These are phyloP conservation scores for Firmiana major DNA, from an alignment of 345 rosid genomes.

Conservation along the genomic window DNA sequence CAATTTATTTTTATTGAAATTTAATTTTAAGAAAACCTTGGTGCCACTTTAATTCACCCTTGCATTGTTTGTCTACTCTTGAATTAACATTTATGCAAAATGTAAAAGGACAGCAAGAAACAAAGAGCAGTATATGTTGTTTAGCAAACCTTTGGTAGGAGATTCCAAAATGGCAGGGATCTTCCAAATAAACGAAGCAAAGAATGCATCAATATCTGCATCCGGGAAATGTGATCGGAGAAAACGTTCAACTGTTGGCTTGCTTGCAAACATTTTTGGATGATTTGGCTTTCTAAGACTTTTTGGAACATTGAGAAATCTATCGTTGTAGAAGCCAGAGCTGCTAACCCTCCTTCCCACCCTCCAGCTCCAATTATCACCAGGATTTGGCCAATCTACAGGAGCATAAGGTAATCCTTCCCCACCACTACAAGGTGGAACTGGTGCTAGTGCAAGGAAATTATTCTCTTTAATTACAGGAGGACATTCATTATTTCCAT, in stretches of 20 bases:
- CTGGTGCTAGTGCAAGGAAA: conserved; percentile 38
- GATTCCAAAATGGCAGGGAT: conserved; percentile 46
- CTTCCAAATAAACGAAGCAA: conserved; percentile 64
- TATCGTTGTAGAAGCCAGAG: conserved; percentile 50
- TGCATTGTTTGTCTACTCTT: no score
- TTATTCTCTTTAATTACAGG: conserved; percentile 26
- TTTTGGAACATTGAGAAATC: conserved; percentile 55
- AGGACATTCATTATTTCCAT: conserved; percentile 28
- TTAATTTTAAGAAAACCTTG: no score
- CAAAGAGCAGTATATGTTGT: not conserved
- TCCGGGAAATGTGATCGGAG: conserved; percentile 42
- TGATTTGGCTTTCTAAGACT: conserved; percentile 26
- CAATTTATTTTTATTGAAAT: no score
- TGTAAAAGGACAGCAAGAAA: not conserved
- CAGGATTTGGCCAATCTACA: conserved; percentile 63
- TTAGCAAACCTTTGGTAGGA: conserved; percentile 11
- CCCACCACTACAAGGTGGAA: conserved; percentile 44
- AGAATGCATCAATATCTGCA: conserved; percentile 54
- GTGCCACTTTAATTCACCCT: no score
- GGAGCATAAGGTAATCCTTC: conserved; percentile 93
- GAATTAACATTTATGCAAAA: not conserved
- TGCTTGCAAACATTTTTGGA: conserved; percentile 47
- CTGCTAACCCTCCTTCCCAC: conserved; percentile 63
- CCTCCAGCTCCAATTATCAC: conserved; percentile 83
- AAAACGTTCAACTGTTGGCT: conserved; percentile 45